These are phyloP conservation scores for Aspergillus mulundensis DNA, from an alignment of 495 filamentous ascomycete species.

Conservation along the genomic window DNA sequence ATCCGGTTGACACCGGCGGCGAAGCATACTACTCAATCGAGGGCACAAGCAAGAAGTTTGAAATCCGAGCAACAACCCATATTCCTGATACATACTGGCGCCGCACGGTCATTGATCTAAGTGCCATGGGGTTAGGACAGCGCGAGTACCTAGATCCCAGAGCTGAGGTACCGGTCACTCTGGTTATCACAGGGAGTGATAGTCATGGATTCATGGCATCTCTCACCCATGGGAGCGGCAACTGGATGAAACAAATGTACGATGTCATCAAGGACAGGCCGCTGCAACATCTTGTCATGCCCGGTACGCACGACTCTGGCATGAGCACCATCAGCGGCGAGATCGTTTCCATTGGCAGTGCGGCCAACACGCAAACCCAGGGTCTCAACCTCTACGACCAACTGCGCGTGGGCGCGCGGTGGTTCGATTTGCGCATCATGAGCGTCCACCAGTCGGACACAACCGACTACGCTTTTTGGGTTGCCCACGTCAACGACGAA, in stretches of 20 bases:
- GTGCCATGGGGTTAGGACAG: constrained; percentile 11
- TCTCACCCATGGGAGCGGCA: constrained; percentile 1
- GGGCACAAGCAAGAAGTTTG: constrained; percentile 7
- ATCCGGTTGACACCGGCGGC: constrained; percentile 3
- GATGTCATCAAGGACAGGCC: constrained; percentile 5
- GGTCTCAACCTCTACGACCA: constrained; percentile 11
- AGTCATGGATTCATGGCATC: constrained; percentile 8
- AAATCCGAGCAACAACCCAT: constrained; percentile 12
- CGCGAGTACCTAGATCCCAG: constrained; percentile 9
- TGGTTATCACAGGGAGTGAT: constrained; percentile 12
- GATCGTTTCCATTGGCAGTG: constrained; percentile 9
- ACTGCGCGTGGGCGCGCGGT: constrained; percentile 8
- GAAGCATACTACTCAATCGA: constrained; percentile 13
- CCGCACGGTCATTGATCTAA: constrained; percentile 12
- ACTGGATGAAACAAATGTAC: constrained; percentile 11
- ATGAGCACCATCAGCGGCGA: constrained; percentile 13
- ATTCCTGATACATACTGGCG: constrained; percentile 6
- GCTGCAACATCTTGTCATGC: constrained; percentile 12
- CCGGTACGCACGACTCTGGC: constrained; percentile 11
- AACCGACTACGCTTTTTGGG: constrained; percentile 6
- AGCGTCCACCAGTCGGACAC: constrained; percentile 5
- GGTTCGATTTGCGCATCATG: constrained; percentile 14
- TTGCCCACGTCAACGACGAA: constrained; percentile 12
- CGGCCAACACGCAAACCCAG: constrained; percentile 12
- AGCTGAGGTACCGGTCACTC: constrained; percentile 10